A percentile compares a stretch with the other conserved stretches of the same genome.
Evolutionary conservation across 1,284 basidiomycete species (phyloP).

Genomic region (Pholiota adiposa): DNA sequence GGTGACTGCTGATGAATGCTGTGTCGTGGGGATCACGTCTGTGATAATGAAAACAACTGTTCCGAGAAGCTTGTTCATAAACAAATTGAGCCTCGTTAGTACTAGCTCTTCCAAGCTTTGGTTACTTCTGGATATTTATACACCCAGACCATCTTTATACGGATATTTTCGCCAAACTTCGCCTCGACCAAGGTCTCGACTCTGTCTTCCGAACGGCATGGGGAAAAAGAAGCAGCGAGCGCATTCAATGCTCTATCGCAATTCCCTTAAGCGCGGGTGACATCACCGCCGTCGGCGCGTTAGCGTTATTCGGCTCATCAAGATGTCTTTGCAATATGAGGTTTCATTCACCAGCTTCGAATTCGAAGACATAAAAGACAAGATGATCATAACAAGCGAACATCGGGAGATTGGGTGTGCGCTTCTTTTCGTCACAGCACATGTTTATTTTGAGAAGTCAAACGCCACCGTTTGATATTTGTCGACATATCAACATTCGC

Average conservation of each 20-base stretch:
- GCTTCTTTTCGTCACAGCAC: constrained; percentile 5
- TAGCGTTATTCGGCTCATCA: constrained; percentile 17
- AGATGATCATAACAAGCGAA: constrained; percentile 7
- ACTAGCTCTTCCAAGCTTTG: not conserved
- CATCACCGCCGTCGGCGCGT: constrained; percentile 11
- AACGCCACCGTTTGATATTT: constrained; percentile 5
- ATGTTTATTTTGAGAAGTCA: constrained; percentile 7
- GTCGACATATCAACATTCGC: constrained; percentile 16
- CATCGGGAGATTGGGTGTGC: constrained; percentile 6
- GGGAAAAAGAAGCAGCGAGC: constrained; percentile 13
- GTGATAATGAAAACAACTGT: not conserved
- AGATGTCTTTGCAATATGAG: not conserved
- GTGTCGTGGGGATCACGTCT: not conserved
- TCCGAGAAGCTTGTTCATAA: not conserved
- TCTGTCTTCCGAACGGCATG: constrained; percentile 19
- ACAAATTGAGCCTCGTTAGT: not conserved
- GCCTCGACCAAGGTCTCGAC: constrained; percentile 2
- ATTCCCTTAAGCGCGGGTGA: constrained; percentile 9
- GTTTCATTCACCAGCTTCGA: constrained; percentile 18
- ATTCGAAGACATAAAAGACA: constrained; percentile 6
- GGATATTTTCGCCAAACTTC: not conserved
- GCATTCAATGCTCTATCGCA: not conserved
- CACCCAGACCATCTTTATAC: not conserved
- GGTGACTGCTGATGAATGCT: not conserved
- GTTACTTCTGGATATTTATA: not conserved